Evolutionary conservation across 1,139 yeast species (phyloP).

Genomic region (Debaryomyces fabryi): DNA sequence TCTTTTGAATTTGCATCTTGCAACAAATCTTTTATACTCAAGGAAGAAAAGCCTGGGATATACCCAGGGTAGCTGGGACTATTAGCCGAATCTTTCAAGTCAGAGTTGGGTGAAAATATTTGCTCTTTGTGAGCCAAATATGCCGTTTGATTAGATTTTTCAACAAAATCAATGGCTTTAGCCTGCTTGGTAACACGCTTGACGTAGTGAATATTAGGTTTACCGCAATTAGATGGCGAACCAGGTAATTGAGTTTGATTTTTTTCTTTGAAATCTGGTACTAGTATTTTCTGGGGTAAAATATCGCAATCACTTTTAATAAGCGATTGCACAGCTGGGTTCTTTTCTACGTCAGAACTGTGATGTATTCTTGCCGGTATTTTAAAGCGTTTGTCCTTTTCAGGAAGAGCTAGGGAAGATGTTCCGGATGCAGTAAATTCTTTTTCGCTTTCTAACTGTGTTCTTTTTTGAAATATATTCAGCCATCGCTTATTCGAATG

Average conservation of each 20-base stretch:
- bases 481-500: slow-evolving; percentile 1
- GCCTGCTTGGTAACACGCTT: not conserved
- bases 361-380: not conserved
- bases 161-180: not conserved
- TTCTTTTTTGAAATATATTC: not conserved
- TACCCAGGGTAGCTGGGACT: not conserved
- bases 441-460: not conserved
- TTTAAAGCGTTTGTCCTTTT: not conserved
- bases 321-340: not conserved
- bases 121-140: not conserved
- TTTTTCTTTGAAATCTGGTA: not conserved
- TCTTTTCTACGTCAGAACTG: too few species aligned
- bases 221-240: not conserved
- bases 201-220: not conserved
- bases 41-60: not conserved
- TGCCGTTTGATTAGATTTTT: not conserved
- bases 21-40: not conserved
- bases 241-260: too few species aligned
- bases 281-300: not conserved
- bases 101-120: not conserved
- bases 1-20: not conserved
- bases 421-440: not conserved
- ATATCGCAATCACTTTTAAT: not conserved
- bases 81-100: not conserved
- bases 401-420: not conserved